Conservation (phyloP, 306 rosid species). For the Vachellia pachyceras region DNA sequence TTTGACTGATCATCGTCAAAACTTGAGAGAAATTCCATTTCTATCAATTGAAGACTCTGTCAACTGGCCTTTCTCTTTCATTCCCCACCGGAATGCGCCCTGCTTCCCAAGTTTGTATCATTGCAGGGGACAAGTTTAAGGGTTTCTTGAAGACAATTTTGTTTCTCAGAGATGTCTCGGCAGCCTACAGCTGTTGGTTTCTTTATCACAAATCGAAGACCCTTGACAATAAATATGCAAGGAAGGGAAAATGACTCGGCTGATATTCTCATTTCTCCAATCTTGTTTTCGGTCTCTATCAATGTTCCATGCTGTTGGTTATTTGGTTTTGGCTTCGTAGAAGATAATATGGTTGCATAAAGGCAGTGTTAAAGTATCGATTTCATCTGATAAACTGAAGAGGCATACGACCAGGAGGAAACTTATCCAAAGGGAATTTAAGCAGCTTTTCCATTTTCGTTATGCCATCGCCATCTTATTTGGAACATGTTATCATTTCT, state of each 20-base stretch:
- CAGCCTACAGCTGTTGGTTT: constrained; percentile 65
- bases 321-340: not conserved
- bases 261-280: constrained; percentile 11
- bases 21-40: too few species aligned
- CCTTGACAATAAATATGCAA: constrained; percentile 87
- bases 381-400: not conserved
- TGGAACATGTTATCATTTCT: too few species aligned
- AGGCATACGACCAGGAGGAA: not conserved
- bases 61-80: constrained; percentile 1
- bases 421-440: not conserved
- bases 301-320: not conserved
- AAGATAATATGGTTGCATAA: not conserved
- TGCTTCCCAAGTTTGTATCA: too few species aligned
- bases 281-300: not conserved
- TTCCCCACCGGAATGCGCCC: not conserved
- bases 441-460: too few species aligned
- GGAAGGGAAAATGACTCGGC: constrained; percentile 39
- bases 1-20: not conserved
- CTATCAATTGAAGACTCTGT: not conserved
- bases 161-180: constrained; percentile 69
- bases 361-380: constrained; percentile 21
- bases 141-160: constrained; percentile 34
- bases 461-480: too few species aligned
- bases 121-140: constrained; percentile 24
- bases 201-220: constrained; percentile 90